Base-by-base conservation (phyloP, 108 stramenopile species). In the Parmales sp. region DNA sequence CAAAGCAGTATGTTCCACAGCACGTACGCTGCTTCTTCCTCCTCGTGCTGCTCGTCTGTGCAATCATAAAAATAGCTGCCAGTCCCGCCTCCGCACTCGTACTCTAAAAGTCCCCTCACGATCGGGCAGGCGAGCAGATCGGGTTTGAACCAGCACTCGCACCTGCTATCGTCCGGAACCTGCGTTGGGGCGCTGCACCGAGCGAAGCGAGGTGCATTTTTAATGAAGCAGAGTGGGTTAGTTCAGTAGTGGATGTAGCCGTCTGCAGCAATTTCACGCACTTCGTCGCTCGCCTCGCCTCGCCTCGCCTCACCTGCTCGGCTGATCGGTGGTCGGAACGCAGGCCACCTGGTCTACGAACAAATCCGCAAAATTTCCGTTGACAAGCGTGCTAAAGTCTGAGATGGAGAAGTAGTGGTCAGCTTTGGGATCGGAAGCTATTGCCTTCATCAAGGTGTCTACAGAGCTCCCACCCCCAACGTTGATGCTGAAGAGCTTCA, bases 71-170 rank as follows among this genome's bases (percentile, higher is more conserved):
- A 13, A 16, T 34, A 60, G 29, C 54, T 28, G 31, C 54, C 54
- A 34, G 29, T 34, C 29, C 54, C 54, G 29, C 54, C 54, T 1
- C 54, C 54, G 54, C 54, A 60, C 54, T 60, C 54, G 54, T 28
- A 60, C 13, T 60, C 54, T 4, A 60, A 34, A 4, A 34, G 11
- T 20, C 13, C 26, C 54, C 36, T 28, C 31, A 60, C 54, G n/a
- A 60, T 18, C 13, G 54, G 54, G 28, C 54, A 60, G n/a, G 36
- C 54, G 54, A 60, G 54, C 9, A 60, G 28, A 16, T 60, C 54
- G 28, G 54, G 54, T 34, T 60, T 60, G 28, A 34, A 60, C 54
- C 54, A 60, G 54, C 54, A 60, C 54, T 60, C 54, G 28, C 54
- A 60, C 5, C 54, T 28, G 31, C 31, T 28, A 6, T 60, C 54